These are phyloP conservation scores for Cryptococcus hybrid DNA, from an alignment of 1,284 basidiomycete genomes.

Conservation along the genomic window DNA sequence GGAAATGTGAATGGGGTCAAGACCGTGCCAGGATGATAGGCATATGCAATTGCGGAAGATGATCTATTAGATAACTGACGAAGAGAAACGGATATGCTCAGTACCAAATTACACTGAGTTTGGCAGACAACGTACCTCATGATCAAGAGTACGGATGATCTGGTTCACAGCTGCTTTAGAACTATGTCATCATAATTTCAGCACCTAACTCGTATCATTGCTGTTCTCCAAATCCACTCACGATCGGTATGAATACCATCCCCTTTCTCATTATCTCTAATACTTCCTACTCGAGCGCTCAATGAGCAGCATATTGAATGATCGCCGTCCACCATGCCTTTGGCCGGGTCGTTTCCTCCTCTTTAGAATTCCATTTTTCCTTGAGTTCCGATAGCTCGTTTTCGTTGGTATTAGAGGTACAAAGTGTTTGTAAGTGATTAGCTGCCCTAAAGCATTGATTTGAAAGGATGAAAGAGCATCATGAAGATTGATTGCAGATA, in stretches of 20 bases:
- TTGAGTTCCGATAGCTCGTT: slow-evolving; percentile 23
- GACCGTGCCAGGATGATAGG: slow-evolving; percentile 48
- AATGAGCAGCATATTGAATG: slow-evolving; percentile 50
- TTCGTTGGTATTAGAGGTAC: slow-evolving; percentile 52
- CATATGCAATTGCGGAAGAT: slow-evolving; percentile 50
- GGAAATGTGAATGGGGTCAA: slow-evolving; percentile 40
- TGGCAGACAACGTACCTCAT: slow-evolving; percentile 54
- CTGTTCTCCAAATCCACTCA: slow-evolving; percentile 17
- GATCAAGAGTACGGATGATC: slow-evolving; percentile 65
- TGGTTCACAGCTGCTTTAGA: slow-evolving; percentile 75
- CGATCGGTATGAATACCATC: slow-evolving; percentile 71
- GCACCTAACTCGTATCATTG: background rate
- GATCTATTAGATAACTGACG: slow-evolving; percentile 22
- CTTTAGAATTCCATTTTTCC: slow-evolving; percentile 6
- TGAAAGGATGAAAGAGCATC: slow-evolving; percentile 35
- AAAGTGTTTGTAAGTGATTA: slow-evolving; percentile 55
- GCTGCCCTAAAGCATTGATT: slow-evolving; percentile 55
- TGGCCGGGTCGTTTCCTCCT: slow-evolving; percentile 39
- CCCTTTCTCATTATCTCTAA: slow-evolving; percentile 51
- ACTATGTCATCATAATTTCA: slow-evolving; percentile 13
- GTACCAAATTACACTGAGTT: background rate
- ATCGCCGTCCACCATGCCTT: slow-evolving; percentile 41
- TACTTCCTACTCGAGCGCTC: slow-evolving; percentile 54
- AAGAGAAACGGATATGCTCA: background rate
- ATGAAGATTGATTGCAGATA: slow-evolving; percentile 47